Evolutionary conservation across 768 basidiomycete species (phyloP).

Genomic region (Butyriboletus loyo): DNA sequence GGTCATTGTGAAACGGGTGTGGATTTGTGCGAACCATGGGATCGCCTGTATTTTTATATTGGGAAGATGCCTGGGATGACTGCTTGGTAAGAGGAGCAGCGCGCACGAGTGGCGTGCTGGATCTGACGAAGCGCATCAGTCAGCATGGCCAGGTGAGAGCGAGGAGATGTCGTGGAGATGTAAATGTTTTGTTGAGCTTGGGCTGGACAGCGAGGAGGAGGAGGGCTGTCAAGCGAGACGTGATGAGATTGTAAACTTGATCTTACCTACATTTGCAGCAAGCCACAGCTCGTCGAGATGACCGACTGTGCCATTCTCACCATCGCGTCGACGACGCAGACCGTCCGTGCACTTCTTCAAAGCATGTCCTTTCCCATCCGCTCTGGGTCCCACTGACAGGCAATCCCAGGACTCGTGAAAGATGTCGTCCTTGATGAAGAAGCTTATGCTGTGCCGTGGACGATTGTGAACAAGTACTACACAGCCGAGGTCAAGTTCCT

Average conservation of each 20-base stretch:
- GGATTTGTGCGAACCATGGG: neutral
- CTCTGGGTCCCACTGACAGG: conserved; percentile 15
- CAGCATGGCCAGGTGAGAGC: neutral
- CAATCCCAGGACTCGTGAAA: conserved; percentile 22
- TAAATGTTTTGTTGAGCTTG: neutral
- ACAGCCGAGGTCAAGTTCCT: conserved; percentile 72
- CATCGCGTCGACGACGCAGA: conserved; percentile 21
- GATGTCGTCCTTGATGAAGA: conserved; percentile 17
- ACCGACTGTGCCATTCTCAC: conserved; percentile 27
- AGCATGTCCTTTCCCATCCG: conserved; percentile 14
- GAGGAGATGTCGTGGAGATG: neutral
- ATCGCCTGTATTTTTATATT: conserved; percentile 9
- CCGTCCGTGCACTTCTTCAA: conserved; percentile 21
- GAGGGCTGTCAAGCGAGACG: neutral
- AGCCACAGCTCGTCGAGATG: conserved; percentile 1
- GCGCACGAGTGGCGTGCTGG: conserved; percentile 14
- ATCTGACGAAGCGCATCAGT: conserved; percentile 13
- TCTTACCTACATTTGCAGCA: neutral
- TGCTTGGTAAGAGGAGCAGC: conserved; percentile 4
- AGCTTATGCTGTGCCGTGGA: conserved; percentile 55
- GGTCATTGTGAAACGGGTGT: conserved; percentile 9
- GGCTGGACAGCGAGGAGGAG: neutral
- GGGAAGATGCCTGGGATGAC: neutral
- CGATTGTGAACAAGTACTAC: conserved; percentile 79
- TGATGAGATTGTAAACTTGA: neutral